These are phyloP conservation scores for Aspergillus asperescens DNA, from an alignment of 495 filamentous ascomycete genomes.

Conservation along the genomic window DNA sequence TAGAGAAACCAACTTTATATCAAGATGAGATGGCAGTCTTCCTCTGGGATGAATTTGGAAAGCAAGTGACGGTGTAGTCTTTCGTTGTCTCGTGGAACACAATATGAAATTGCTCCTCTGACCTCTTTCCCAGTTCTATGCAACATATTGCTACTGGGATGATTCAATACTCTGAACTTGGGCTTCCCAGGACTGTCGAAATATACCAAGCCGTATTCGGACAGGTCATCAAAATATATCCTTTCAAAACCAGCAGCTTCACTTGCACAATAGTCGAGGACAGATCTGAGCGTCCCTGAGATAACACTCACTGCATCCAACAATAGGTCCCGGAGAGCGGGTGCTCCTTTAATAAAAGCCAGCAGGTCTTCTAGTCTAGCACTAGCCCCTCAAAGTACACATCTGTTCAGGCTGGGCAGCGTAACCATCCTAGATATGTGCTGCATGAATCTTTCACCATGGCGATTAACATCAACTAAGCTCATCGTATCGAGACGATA, in stretches of 20 bases:
- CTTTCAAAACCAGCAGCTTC: not conserved
- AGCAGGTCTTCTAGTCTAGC: not conserved
- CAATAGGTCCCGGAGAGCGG: not conserved
- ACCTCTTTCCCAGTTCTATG: not conserved
- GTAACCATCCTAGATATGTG: not conserved
- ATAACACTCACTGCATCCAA: not conserved
- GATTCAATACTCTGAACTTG: not conserved
- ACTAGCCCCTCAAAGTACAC: not conserved
- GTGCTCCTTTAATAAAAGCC: not conserved
- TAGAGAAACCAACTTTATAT: too few species aligned
- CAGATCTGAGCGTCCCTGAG: not conserved
- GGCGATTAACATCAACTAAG: not conserved
- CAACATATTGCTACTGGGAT: not conserved
- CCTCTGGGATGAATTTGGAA: too few species aligned
- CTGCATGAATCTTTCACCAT: not conserved
- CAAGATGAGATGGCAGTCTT: too few species aligned
- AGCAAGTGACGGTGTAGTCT: too few species aligned
- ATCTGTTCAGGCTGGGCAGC: not conserved
- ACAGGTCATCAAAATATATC: not conserved
- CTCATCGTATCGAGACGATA: not conserved
- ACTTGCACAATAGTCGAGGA: conserved; percentile 1
- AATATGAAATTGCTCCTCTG: not conserved
- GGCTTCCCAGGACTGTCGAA: not conserved
- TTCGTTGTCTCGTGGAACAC: too few species aligned
- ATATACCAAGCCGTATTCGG: not conserved